These are phyloP conservation scores for Aspergillus ustus DNA, from an alignment of 2,329 filamentous ascomycete species.

Conservation along the genomic window DNA sequence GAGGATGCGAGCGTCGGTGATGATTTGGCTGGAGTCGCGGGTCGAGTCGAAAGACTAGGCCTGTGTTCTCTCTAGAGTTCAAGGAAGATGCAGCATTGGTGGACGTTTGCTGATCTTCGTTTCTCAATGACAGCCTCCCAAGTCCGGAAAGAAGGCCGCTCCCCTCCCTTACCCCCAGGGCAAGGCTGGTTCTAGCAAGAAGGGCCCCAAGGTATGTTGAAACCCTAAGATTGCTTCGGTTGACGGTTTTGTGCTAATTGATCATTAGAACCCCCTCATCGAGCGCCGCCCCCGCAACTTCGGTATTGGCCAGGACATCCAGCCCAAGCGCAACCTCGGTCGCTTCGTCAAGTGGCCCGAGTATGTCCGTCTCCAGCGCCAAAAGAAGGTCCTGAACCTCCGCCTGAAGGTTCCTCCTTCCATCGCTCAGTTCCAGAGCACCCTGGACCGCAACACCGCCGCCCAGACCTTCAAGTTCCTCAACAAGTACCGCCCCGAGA, in stretches of 20 bases:
- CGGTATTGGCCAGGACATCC: slow-evolving; percentile 98
- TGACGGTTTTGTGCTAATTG: slow-evolving; percentile 20
- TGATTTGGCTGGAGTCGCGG: slow-evolving; percentile 60
- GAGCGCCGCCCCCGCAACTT: slow-evolving; percentile 98
- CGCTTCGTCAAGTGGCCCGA: slow-evolving; percentile 99
- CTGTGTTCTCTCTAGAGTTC: slow-evolving; percentile 81
- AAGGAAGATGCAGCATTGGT: slow-evolving; percentile 76
- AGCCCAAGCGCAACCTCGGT: slow-evolving; percentile 91
- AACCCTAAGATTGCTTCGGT: neutral
- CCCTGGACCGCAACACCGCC: slow-evolving; percentile 95
- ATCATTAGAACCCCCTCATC: slow-evolving; percentile 88
- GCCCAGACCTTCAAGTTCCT: slow-evolving; percentile 98
- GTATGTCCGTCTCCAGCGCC: slow-evolving; percentile 97
- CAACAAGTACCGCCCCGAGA: slow-evolving; percentile 99
- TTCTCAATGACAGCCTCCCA: slow-evolving; percentile 99
- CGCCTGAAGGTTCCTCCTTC: slow-evolving; percentile 98
- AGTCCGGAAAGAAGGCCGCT: slow-evolving; percentile 95
- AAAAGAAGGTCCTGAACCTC: slow-evolving; percentile 94
- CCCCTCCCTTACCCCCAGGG: slow-evolving; percentile 94
- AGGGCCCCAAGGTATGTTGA: slow-evolving; percentile 86
- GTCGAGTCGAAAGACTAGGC: slow-evolving; percentile 53
- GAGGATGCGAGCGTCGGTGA: slow-evolving; percentile 42
- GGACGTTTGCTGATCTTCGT: slow-evolving; percentile 92
- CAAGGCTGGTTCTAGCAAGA: slow-evolving; percentile 87
- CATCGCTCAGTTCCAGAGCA: slow-evolving; percentile 96